These are phyloP conservation scores for Imleria badia DNA, from an alignment of 768 basidiomycete species.

Conservation along the genomic window DNA sequence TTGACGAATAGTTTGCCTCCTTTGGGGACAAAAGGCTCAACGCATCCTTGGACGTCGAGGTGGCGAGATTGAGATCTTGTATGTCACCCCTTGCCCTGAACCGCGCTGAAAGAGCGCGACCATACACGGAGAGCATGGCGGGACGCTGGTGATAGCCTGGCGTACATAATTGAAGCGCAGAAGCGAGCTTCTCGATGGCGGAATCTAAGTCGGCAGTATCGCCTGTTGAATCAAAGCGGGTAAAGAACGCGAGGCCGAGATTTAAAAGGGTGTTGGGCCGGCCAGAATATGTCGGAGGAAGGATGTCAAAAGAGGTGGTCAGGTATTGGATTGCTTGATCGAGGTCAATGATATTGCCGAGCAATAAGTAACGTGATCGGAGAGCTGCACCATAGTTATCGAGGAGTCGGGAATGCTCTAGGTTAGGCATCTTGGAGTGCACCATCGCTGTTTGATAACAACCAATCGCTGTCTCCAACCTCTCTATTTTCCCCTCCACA, in stretches of 20 bases:
- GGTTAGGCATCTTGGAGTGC: conserved; percentile 14
- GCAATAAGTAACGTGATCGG: conserved; percentile 11
- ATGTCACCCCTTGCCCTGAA: conserved; percentile 14
- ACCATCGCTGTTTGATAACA: conserved; percentile 15
- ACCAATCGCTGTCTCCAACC: conserved; percentile 22
- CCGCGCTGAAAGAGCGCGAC: conserved; percentile 12
- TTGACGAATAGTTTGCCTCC: not conserved
- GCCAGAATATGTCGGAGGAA: conserved; percentile 2
- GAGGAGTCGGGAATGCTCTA: conserved; percentile 18
- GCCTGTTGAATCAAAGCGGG: conserved; percentile 11
- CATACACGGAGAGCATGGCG: conserved; percentile 11
- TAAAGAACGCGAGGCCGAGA: conserved; percentile 9
- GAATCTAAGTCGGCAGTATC: conserved; percentile 14
- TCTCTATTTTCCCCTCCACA: conserved; percentile 12
- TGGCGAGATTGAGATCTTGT: conserved; percentile 14
- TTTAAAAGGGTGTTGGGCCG: conserved; percentile 11
- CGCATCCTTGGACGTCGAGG: conserved; percentile 17
- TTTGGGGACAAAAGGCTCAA: conserved; percentile 7
- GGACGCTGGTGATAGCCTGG: conserved; percentile 6
- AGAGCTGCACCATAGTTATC: conserved; percentile 21
- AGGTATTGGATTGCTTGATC: conserved; percentile 23
- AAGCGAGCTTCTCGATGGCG: conserved; percentile 14
- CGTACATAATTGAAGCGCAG: conserved; percentile 12
- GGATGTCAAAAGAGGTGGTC: conserved; percentile 16
- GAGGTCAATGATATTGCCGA: conserved; percentile 21